A percentile compares a stretch with the other conserved stretches of the same genome.
Conservation (phyloP, 768 basidiomycete genomes). For the Macrolepiota dolichaula region DNA sequence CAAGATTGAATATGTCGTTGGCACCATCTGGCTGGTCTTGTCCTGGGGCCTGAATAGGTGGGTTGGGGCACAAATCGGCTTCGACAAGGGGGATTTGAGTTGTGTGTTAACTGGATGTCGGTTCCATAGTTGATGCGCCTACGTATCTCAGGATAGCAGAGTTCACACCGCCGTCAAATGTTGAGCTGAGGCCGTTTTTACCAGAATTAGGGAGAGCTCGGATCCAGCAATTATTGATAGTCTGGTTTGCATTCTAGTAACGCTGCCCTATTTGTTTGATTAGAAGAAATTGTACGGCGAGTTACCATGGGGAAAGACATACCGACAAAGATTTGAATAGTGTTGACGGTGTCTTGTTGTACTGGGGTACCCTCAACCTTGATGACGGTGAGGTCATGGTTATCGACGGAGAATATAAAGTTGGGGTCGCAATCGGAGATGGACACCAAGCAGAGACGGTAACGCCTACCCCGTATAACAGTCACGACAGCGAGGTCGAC, state of each 20-base stretch:
- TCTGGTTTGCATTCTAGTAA: conserved; percentile 37
- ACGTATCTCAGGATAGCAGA: conserved; percentile 25
- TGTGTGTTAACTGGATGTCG: conserved; percentile 18
- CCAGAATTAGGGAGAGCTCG: conserved; percentile 24
- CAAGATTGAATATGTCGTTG: conserved; percentile 23
- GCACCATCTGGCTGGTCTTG: conserved; percentile 25
- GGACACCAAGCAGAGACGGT: conserved; percentile 23
- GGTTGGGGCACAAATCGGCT: neutral
- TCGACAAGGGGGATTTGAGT: neutral
- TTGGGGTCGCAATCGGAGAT: conserved; percentile 26
- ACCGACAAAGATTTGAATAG: conserved; percentile 15
- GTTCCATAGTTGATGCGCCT: conserved; percentile 29
- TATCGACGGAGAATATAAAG: conserved; percentile 41
- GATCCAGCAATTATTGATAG: conserved; percentile 35
- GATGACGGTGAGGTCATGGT: conserved; percentile 36
- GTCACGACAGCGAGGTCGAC: conserved; percentile 28
- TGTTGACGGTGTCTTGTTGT: conserved; percentile 27
- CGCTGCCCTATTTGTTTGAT: conserved; percentile 36
- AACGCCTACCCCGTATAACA: conserved; percentile 29
- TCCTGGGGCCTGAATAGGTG: conserved; percentile 21
- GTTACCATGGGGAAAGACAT: neutral
- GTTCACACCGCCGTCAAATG: conserved; percentile 17
- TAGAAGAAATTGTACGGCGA: neutral
- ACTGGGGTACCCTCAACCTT: conserved; percentile 30
- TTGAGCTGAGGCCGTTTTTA: neutral